Base-by-base conservation (phyloP, 192 early-diverging fungal species). In the Rhizoclosmatium sp. region DNA sequence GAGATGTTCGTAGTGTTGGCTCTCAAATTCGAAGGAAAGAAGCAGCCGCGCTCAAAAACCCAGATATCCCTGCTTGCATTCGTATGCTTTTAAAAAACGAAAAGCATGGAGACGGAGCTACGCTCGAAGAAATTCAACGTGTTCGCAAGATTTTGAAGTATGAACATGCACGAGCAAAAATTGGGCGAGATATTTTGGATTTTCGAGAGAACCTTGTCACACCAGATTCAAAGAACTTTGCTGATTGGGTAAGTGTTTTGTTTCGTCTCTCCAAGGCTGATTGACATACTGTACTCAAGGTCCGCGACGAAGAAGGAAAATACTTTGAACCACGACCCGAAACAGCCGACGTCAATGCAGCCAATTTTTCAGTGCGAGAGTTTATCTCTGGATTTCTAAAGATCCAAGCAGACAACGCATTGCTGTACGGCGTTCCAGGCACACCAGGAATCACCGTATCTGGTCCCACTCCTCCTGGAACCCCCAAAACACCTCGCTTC, bases 141-240 rank as follows among this genome's bases (percentile, higher is more conserved):
- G 75, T 76, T 4, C 14, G 64, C 12, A 65, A 76, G 19, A 54
- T 62, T 51, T n/a, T 76, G 41, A 66, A 47, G 10, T 41, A 76
- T 56, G 61, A 60, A 9, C 75, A 76, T 67, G 42, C 23, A 12
- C 16, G 66, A 47, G 75, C 75, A 31, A 47, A 31, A 21, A 65
- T 66, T 47, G 75, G 75, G 19, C 65, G 66, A 41, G 75, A 76
- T 59, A 47, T 4, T 14, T 54, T 76, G 47, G 75, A 76, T 46
- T 54, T 51, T 67, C 61, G 75, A 2, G 48, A 67, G 0, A 47
- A 76, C 47, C 39, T 76, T 39, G 75, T 76, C 31, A 66, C 64
- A 5, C 61, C 47, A 14, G 60, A 76, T 44, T 76, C 75, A 2
- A 76, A 76, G 66, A 46, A 42, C 16, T 67, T 51, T n/a, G 64